Evolutionary conservation across 1,139 yeast species (phyloP).

Genomic region (Scheffersomyces illinoinensis): DNA sequence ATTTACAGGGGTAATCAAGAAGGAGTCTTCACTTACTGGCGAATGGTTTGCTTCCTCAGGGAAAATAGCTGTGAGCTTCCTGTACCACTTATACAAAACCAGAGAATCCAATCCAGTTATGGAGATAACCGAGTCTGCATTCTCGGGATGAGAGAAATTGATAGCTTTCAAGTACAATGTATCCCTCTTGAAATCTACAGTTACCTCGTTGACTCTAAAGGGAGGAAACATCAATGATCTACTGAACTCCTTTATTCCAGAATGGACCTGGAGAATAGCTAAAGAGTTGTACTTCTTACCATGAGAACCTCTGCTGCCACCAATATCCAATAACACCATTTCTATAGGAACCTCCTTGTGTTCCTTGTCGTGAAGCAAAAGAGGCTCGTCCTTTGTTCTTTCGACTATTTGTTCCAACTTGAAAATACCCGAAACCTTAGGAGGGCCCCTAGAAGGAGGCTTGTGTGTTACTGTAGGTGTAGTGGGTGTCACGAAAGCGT

Average conservation of each 20-base stretch:
- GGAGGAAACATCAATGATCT: conserved; percentile 47
- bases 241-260: conserved; percentile 8
- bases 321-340: conserved; percentile 32
- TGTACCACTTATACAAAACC: conserved; percentile 27
- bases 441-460: conserved; percentile 6
- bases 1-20: conserved; percentile 21
- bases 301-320: conserved; percentile 13
- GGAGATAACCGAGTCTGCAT: conserved; percentile 3
- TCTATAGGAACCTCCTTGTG: conserved; percentile 20
- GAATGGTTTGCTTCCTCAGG: conserved; percentile 30
- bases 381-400: conserved; percentile 27
- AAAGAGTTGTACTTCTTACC: conserved; percentile 29
- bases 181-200: conserved; percentile 20
- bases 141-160: conserved; percentile 14
- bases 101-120: conserved; percentile 18
- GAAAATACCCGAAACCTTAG: conserved; percentile 43
- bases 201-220: conserved; percentile 29
- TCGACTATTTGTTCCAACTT: conserved; percentile 36
- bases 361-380: conserved; percentile 17
- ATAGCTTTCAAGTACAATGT: conserved; percentile 28
- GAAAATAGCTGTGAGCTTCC: conserved; percentile 29
- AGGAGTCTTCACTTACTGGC: conserved; percentile 20
- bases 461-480: conserved; percentile 3
- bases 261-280: conserved; percentile 31
- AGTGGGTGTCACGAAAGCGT: conserved; percentile 22